These are phyloP conservation scores for Fusarium agapanthi DNA, from an alignment of 2,329 filamentous ascomycete species.

Conservation along the genomic window DNA sequence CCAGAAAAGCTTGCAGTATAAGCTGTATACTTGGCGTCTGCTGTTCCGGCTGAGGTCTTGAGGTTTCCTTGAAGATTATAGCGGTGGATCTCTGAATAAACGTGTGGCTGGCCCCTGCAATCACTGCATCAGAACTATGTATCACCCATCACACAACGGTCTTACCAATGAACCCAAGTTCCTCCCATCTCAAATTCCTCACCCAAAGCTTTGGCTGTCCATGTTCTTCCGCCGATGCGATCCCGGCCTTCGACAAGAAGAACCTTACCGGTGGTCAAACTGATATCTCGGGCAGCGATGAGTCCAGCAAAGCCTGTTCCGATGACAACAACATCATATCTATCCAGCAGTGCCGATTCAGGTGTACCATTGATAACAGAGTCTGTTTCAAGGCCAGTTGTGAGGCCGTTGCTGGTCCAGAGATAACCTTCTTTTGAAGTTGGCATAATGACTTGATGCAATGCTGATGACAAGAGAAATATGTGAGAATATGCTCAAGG, in stretches of 20 bases:
- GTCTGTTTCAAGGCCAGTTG: constrained; percentile 12
- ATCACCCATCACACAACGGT: accelerated
- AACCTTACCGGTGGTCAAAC: constrained; percentile 15
- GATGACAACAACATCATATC: constrained; percentile 25
- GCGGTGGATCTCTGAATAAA: constrained; percentile 25
- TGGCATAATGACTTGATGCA: background rate
- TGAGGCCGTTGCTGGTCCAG: constrained; percentile 3
- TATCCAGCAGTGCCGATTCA: background rate
- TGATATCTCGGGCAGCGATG: constrained; percentile 12
- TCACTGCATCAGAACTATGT: background rate
- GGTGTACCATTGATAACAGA: constrained; percentile 16
- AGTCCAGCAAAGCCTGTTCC: constrained; percentile 25
- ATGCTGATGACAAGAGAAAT: background rate
- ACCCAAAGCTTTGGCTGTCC: constrained; percentile 47
- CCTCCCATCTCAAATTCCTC: constrained; percentile 53
- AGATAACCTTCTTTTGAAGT: constrained; percentile 25
- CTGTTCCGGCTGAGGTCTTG: constrained; percentile 21
- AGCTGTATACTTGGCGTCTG: background rate
- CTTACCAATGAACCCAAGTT: constrained; percentile 49
- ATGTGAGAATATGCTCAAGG: accelerated
- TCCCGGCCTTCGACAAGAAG: constrained; percentile 51
- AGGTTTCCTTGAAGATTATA: constrained; percentile 30
- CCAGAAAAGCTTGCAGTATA: background rate
- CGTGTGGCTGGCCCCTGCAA: constrained; percentile 28
- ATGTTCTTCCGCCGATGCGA: constrained; percentile 53